Base-by-base conservation (phyloP, 495 filamentous ascomycete genomes). In the Aspergillus egyptiacus region DNA sequence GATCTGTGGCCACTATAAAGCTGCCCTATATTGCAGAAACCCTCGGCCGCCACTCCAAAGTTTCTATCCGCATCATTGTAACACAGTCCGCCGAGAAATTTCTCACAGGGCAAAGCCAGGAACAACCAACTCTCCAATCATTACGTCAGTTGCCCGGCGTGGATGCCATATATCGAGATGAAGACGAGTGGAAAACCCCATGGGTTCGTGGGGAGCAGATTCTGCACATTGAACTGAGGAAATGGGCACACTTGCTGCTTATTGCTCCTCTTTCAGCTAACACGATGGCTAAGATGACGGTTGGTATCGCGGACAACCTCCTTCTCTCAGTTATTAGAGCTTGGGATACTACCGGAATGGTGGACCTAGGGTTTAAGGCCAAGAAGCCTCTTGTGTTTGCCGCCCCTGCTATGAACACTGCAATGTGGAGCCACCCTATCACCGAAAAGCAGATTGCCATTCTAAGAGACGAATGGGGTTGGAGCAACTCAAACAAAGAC, bases 1-100 rank as follows among this genome's bases (percentile, higher is more conserved):
- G 88, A 30, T 83, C 79, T 15, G 89, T 96, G 28, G 91, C 91
- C 37, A 89, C 89, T 7, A 93, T 96, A 67, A 96, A 96, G 59
- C 76, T 96, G 22, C 86, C 86, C 5, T 73, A 76, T 46, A 89
- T 96, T 45, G 61, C 85, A 39, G 46, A 69, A 9, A 65, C 80
- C 1, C 75, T 96, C 5, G 68, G 73, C 42, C 49, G 61, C n/a
- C 54, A 63, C 25, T 54, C 33, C 6, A 74, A 77, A 50, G 75
- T 95, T 32, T 84, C 84, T 23, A 85, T 96, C 61, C 85, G 87
- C 25, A 70, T 96, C 46, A 67, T 96, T 51, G 70, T 96, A 35
- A 91, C 87, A 17, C 65, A 75, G 13, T 79, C 82, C 10, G 86
- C 91, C 1, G 67, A 74, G 31, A 69, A 78, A 5, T 96, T 95